Evolutionary conservation across 495 filamentous ascomycete genomes (phyloP), one percentile per base, ranked within the genome.

Genomic region (Xylaria scruposa): DNA sequence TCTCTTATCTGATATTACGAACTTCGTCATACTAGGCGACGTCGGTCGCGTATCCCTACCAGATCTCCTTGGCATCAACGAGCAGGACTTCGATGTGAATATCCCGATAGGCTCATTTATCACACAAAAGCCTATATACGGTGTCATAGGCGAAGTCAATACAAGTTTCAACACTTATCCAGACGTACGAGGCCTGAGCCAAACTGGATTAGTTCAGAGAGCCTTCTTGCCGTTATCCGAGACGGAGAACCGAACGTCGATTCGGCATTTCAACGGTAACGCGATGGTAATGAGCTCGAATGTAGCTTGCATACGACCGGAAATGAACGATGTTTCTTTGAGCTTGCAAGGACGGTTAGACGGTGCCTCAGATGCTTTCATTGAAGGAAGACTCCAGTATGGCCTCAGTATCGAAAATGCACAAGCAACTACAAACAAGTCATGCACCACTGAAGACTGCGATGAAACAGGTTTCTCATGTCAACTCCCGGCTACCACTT

Each of bases 141-240:
- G 26, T 13, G 26, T 31, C 19, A 24, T 64, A 10, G 40, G 42
- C 8, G 42, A 64, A 40, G 12, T 10, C 5, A n/a, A 31, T 4
- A 21, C 42, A 3, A 9, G 9, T 4, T 64, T 19, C 24, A n/a
- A 31, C 7, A 21, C 24, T 40, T 29, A 24, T 64, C 24, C 42
- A 5, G 33, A 47, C 24, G 6, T 42, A 33, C 9, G 38, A 8
- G 61, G 61, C 1, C 10, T 47, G 0, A 64, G 61, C 21, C 24
- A 67, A 2, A 67, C 64, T 21, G 64, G 64, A 4, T 19, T 67
- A 7, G 13, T 38, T 54, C 26, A 67, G 19, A n/a, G 47, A 15
- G 40, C 46, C 0, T 31, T 67, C 24, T 17, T 67, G 9, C 64
- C 64, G 12, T 10, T 64, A 24, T 33, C 26, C 26, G 46, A 21